A percentile compares a stretch with the other conserved stretches of the same genome.
Conservation (phyloP, 1,284 basidiomycete species). For the Fomitopsis palustris region DNA sequence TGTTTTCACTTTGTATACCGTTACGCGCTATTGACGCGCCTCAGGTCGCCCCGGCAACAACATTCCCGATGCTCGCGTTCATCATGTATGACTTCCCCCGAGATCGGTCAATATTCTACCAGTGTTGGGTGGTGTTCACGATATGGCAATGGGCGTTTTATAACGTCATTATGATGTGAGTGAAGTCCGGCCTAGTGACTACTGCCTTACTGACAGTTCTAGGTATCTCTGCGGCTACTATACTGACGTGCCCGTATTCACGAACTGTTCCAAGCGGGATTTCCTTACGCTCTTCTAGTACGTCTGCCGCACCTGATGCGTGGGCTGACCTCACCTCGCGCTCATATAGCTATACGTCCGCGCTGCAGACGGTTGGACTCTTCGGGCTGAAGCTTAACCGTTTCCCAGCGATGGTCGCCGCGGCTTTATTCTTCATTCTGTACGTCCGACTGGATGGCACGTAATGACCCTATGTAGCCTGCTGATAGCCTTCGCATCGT, state of each 20-base stretch:
- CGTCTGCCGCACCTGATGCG: slow-evolving; percentile 12
- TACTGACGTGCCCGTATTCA: slow-evolving; percentile 23
- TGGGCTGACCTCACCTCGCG: neutral
- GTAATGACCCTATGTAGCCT: too few species aligned
- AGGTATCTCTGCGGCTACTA: slow-evolving; percentile 61
- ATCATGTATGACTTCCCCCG: slow-evolving; percentile 70
- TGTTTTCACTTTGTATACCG: slow-evolving; percentile 17
- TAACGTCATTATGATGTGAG: slow-evolving; percentile 57
- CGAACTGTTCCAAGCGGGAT: slow-evolving; percentile 45
- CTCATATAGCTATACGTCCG: slow-evolving; percentile 45
- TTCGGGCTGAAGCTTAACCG: slow-evolving; percentile 75
- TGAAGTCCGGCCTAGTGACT: slow-evolving; percentile 3
- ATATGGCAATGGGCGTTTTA: slow-evolving; percentile 54
- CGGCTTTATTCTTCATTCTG: slow-evolving; percentile 56
- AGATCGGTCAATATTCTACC: slow-evolving; percentile 56
- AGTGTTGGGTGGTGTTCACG: slow-evolving; percentile 48
- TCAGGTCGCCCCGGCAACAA: slow-evolving; percentile 40
- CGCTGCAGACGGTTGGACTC: slow-evolving; percentile 71
- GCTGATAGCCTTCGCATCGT: neutral
- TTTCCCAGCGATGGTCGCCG: slow-evolving; percentile 60
- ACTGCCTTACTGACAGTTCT: slow-evolving; percentile 3
- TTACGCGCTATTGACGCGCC: neutral
- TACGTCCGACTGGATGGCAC: slow-evolving; percentile 37
- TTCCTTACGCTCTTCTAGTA: slow-evolving; percentile 65
- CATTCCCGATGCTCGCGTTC: slow-evolving; percentile 44